Base-by-base conservation (phyloP, 768 basidiomycete genomes). In the Lyophyllum shimeji region DNA sequence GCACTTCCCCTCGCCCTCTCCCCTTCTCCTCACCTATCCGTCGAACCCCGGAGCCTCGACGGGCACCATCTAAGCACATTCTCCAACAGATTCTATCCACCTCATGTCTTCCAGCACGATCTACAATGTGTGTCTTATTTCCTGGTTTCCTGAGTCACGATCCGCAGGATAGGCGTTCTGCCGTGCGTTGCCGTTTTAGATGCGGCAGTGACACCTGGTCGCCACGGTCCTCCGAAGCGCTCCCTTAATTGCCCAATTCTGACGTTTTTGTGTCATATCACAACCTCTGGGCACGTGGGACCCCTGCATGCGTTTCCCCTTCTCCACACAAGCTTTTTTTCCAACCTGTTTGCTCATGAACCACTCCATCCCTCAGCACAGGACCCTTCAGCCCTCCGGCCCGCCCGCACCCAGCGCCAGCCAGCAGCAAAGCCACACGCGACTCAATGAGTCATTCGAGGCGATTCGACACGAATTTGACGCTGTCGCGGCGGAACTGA, bases 381-480 rank as follows among this genome's bases (percentile, higher is more conserved):
- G 82, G 62, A 77, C 75, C 58, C 76, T 84, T 39, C 82, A 83
- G 65, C 83, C 82, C 1, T 76, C 79, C 0, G 72, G 71, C 0
- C 80, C 81, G 0, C 78, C 79, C 1, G 59, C 76, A 56, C 76
- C 71, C 63, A 76, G 72, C 55, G 71, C 71, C 46, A 69, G 63
- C 53, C 76, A 74, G 53, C 78, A 74, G 33, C 71, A 60, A 52
- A 61, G 56, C 20, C 73, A 68, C 55, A 65, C 65, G n/a, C 74
- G 90, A 46, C 74, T 95, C 58, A 84, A 83, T 51, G 93, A 95
- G 55, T 81, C 87, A 21, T 82, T 98, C 58, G 94, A 95, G 45
- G 76, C 79, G 56, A 86, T 97, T 64, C 81, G 87, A 59, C 83
- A 84, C 52, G 95, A 98, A 74, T 95, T 93, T 66, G 94, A 97